A percentile compares a stretch with the other conserved stretches of the same genome.
Evolutionary conservation across 768 basidiomycete species (phyloP).

Genomic region (Tulasnella sp.): DNA sequence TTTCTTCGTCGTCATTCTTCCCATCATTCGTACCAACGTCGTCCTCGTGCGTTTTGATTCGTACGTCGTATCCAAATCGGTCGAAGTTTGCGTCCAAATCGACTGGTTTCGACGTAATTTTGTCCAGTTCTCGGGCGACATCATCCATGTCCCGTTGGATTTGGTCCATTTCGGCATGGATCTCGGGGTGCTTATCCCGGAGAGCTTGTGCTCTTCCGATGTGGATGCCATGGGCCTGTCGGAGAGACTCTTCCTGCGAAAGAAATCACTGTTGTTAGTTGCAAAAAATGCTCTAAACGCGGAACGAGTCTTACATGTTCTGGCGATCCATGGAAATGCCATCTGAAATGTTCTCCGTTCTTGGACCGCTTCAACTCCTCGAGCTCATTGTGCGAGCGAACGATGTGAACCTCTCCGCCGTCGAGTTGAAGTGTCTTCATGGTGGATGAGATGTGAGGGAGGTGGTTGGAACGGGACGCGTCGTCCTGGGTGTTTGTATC

Average conservation of each 20-base stretch:
- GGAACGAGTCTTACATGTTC: background rate
- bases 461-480: background rate
- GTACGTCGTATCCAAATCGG: conserved; percentile 5
- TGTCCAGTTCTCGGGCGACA: background rate
- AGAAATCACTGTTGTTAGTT: background rate
- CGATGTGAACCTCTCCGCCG: background rate
- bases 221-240: background rate
- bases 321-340: conserved; percentile 9
- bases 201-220: background rate
- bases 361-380: conserved; percentile 6
- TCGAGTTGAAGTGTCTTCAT: conserved; percentile 8
- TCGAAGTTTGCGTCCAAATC: conserved; percentile 5
- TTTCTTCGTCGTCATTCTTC: background rate
- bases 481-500: background rate
- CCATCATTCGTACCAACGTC: background rate
- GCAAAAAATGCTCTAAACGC: background rate
- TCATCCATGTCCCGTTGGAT: background rate
- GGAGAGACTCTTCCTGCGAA: background rate
- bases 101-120: background rate
- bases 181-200: background rate
- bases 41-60: background rate
- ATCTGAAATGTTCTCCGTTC: background rate
- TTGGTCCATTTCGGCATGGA: background rate
- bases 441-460: background rate
- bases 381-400: background rate